Conservation (phyloP, 352 stramenopile species). For the Globisporangium nodosum region DNA sequence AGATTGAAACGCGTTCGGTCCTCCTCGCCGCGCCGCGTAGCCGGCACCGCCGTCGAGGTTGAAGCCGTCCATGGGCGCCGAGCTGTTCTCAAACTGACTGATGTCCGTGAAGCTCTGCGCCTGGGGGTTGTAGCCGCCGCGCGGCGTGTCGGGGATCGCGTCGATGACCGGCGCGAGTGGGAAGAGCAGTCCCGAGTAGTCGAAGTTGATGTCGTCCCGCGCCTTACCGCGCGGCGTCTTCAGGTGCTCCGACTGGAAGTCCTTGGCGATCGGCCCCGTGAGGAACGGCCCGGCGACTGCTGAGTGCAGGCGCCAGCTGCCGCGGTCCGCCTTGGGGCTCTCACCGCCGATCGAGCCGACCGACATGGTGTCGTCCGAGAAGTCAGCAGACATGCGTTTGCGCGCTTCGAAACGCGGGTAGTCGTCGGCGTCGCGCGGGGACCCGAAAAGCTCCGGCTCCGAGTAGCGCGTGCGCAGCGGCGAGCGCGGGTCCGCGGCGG, state of each 20-base stretch:
- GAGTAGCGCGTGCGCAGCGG: constrained; percentile 12
- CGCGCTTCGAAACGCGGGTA: constrained; percentile 12
- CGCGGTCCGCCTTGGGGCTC: constrained; percentile 30
- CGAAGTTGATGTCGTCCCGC: constrained; percentile 24
- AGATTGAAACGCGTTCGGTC: constrained; percentile 2
- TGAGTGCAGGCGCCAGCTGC: constrained; percentile 21
- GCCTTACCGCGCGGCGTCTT: constrained; percentile 24
- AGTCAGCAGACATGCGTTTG: constrained; percentile 18
- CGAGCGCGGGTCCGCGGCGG: constrained; percentile 7
- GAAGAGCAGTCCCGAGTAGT: constrained; percentile 26
- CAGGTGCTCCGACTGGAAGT: constrained; percentile 22
- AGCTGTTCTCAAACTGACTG: constrained; percentile 18
- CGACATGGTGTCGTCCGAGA: constrained; percentile 30
- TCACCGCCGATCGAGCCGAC: constrained; percentile 22
- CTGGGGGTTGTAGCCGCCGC: constrained; percentile 13
- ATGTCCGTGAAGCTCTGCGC: constrained; percentile 19
- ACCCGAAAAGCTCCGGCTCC: constrained; percentile 11
- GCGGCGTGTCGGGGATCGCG: constrained; percentile 17
- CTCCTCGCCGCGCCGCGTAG: constrained; percentile 2
- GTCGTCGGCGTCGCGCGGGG: constrained; percentile 11
- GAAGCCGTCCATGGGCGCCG: constrained; percentile 13
- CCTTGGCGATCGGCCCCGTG: constrained; percentile 29
- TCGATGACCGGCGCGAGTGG: constrained; percentile 27
- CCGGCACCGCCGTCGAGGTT: constrained; percentile 9
- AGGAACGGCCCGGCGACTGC: constrained; percentile 29